Evolutionary conservation across 805 yeast species (phyloP).

Genomic region (Ogataea paradorogensis): DNA sequence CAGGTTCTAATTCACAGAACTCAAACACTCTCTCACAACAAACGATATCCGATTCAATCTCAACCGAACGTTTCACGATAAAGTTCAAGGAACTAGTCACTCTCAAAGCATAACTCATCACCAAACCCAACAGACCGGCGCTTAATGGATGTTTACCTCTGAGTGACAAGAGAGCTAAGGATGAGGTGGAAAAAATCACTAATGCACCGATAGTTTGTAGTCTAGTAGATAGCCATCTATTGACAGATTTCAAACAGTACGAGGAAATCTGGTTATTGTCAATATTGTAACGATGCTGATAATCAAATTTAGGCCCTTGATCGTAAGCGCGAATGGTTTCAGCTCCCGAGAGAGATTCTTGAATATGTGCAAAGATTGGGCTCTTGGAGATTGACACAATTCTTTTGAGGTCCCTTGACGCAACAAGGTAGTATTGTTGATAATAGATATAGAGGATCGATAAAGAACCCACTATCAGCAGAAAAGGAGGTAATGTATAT

Average conservation of each 20-base stretch:
- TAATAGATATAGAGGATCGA: conserved; percentile 61
- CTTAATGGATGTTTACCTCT: conserved; percentile 41
- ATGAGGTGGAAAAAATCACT: conserved; percentile 50
- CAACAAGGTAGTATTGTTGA: conserved; percentile 64
- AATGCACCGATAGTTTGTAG: conserved; percentile 59
- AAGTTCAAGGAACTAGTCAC: conserved; percentile 52
- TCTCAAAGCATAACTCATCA: conserved; percentile 61
- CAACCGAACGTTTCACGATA: conserved; percentile 60
- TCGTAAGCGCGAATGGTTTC: conserved; percentile 75
- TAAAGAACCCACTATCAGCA: conserved; percentile 45
- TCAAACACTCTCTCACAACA: conserved; percentile 94
- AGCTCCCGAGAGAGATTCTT: conserved; percentile 76
- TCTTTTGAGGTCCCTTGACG: conserved; percentile 78
- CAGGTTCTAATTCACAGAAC: conserved; percentile 72
- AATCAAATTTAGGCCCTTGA: conserved; percentile 62
- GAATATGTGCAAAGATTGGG: conserved; percentile 79
- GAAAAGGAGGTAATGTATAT: conserved; percentile 51
- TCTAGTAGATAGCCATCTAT: conserved; percentile 66
- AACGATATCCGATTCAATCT: conserved; percentile 60
- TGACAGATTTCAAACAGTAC: conserved; percentile 50
- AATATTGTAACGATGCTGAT: conserved; percentile 48
- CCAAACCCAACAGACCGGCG: conserved; percentile 61
- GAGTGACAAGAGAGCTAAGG: conserved; percentile 42
- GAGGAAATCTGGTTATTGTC: conserved; percentile 48
- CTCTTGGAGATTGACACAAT: conserved; percentile 64